Evolutionary conservation across 2,329 filamentous ascomycete genomes (phyloP).

Genomic region (Aspergillus fijiensis): DNA sequence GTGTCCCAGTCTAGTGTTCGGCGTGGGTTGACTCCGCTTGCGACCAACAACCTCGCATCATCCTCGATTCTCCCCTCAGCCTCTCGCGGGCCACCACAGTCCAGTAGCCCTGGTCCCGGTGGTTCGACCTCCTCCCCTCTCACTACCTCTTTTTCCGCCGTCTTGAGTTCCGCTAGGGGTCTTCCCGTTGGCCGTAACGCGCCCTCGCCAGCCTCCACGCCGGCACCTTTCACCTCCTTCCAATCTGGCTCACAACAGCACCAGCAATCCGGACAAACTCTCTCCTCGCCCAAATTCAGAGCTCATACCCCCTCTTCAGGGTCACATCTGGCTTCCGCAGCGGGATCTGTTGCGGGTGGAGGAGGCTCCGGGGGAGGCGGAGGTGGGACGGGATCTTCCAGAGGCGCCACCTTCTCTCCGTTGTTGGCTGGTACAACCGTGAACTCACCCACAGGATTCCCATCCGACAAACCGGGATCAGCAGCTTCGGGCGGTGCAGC

Average conservation of each 20-base stretch:
- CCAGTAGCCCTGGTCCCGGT: constrained; percentile 51
- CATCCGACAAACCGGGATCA: constrained; percentile 48
- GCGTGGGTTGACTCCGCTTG: constrained; percentile 59
- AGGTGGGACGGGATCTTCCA: constrained; percentile 56
- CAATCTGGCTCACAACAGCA: constrained; percentile 56
- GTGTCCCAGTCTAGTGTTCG: constrained; percentile 56
- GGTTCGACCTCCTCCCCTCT: constrained; percentile 52
- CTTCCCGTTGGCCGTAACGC: constrained; percentile 53
- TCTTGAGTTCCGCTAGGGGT: constrained; percentile 51
- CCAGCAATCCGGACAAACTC: constrained; percentile 51
- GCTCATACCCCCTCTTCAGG: constrained; percentile 55
- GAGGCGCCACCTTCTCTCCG: constrained; percentile 61
- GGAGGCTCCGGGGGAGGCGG: constrained; percentile 50
- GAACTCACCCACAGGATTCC: constrained; percentile 54
- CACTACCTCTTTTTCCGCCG: constrained; percentile 53
- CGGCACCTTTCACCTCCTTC: constrained; percentile 55
- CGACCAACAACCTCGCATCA: constrained; percentile 51
- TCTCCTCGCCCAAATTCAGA: constrained; percentile 57
- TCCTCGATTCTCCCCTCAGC: constrained; percentile 43
- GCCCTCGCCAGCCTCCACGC: constrained; percentile 55
- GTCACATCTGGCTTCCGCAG: constrained; percentile 57
- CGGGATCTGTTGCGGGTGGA: constrained; percentile 54
- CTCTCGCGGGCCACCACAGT: constrained; percentile 46
- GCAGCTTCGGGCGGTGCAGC: constrained; percentile 41
- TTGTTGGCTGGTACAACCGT: constrained; percentile 57